Conservation (phyloP, 2,329 filamentous ascomycete species). For the Pseudogymnoascus sp. region DNA sequence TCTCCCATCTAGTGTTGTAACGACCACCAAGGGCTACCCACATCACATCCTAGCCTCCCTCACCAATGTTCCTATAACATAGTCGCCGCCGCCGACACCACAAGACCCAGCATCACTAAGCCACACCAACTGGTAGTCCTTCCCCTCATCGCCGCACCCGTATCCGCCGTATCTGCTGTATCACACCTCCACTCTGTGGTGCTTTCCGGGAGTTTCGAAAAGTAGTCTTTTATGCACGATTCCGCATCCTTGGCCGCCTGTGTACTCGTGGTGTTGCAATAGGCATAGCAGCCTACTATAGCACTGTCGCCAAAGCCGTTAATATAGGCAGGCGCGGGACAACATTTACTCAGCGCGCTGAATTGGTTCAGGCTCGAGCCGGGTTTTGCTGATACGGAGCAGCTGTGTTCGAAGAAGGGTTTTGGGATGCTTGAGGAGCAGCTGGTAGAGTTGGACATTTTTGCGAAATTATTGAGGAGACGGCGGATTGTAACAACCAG, state of each 20-base stretch:
- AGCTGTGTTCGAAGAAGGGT: neutral
- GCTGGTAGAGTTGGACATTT: neutral
- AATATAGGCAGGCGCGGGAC: neutral
- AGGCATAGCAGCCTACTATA: neutral
- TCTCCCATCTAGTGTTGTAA: neutral
- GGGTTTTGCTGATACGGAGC: neutral
- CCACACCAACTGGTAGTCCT: neutral
- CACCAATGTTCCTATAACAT: neutral
- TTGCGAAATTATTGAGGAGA: neutral
- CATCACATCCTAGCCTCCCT: neutral
- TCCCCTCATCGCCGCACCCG: neutral
- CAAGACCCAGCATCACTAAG: neutral
- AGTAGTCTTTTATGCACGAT: neutral
- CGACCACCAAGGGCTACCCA: neutral
- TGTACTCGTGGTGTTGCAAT: neutral
- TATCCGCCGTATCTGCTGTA: neutral
- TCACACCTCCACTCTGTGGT: neutral
- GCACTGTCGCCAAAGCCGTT: neutral
- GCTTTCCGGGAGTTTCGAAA: neutral
- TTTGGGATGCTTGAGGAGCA: neutral
- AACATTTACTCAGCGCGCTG: neutral
- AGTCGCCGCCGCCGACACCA: neutral
- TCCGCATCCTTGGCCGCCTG: neutral
- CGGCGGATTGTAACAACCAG: neutral
- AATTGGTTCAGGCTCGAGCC: no score